Evolutionary conservation across 2,329 filamentous ascomycete genomes (phyloP).

Genomic region (Penicillium glabrum): DNA sequence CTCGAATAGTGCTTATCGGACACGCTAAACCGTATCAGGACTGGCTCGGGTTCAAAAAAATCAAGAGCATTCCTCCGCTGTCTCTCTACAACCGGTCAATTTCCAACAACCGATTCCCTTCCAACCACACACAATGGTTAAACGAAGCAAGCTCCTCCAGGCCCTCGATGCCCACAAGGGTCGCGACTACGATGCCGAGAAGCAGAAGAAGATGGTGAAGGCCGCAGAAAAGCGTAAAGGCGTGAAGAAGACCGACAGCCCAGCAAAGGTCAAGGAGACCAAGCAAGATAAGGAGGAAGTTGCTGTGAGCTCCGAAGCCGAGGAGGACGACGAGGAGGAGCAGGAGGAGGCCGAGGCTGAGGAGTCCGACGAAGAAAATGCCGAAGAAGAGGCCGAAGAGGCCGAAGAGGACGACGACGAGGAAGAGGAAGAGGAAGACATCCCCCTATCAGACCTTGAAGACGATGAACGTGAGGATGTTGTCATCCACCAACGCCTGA

Average conservation of each 20-base stretch:
- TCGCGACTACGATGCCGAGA: conserved; percentile 71
- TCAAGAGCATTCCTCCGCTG: conserved; percentile 22
- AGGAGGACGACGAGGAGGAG: conserved; percentile 11
- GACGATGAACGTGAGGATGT: conserved; percentile 84
- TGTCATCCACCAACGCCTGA: conserved; percentile 85
- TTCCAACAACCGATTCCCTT: conserved; percentile 12
- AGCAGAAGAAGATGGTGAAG: conserved; percentile 67
- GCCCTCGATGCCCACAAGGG: conserved; percentile 61
- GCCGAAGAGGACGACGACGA: conserved; percentile 32
- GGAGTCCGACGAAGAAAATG: background rate
- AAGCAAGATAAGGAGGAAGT: conserved; percentile 40
- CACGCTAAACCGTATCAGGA: conserved; percentile 17
- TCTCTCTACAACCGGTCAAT: conserved; percentile 13
- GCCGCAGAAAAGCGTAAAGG: conserved; percentile 48
- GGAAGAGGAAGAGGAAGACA: conserved; percentile 79
- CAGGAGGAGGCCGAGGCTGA: conserved; percentile 20
- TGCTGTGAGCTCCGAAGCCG: conserved; percentile 29
- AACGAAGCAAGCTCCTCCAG: conserved; percentile 58
- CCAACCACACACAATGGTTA: conserved; percentile 42
- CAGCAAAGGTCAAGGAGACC: conserved; percentile 26
- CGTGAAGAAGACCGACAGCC: conserved; percentile 26
- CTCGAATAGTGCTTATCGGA: conserved; percentile 21
- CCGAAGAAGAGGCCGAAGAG: background rate
- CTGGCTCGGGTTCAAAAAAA: conserved; percentile 35
- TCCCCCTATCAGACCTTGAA: conserved; percentile 80